These are phyloP conservation scores for Acer yangbiense DNA, from an alignment of 345 rosid genomes.

Conservation along the genomic window DNA sequence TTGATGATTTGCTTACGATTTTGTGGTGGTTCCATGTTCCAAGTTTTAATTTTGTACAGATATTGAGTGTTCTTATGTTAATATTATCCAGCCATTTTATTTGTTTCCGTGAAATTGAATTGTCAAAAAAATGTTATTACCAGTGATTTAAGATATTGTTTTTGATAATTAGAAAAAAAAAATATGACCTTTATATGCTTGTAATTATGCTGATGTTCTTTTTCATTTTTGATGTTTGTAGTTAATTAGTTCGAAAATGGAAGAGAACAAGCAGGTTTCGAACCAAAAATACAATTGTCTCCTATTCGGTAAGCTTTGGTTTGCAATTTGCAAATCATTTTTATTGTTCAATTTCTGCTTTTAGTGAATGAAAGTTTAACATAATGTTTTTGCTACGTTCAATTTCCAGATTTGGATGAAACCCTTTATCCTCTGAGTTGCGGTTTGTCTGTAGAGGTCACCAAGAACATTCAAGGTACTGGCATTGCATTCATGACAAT, in stretches of 20 bases:
- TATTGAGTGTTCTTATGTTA: too few relatives aligned
- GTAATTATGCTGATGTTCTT: background rate
- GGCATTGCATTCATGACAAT: slow-evolving; percentile 39
- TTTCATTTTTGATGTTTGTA: background rate
- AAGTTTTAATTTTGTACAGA: background rate
- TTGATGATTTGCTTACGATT: background rate
- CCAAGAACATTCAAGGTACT: slow-evolving; percentile 77
- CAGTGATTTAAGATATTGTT: background rate
- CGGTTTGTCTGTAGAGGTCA: slow-evolving; percentile 58
- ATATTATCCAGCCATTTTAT: background rate
- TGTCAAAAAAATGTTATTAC: background rate
- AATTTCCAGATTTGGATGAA: slow-evolving; percentile 69
- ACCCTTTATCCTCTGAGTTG: slow-evolving; percentile 80
- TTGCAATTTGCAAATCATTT: background rate
- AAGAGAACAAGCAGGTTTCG: slow-evolving; percentile 24
- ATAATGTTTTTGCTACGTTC: background rate
- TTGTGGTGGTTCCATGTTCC: background rate
- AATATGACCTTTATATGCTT: too few relatives aligned
- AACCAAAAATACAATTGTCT: slow-evolving; percentile 51
- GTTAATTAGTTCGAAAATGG: slow-evolving; percentile 31
- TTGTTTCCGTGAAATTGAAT: background rate
- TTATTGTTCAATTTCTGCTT: background rate
- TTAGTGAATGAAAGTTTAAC: background rate
- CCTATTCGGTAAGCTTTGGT: slow-evolving; percentile 46
- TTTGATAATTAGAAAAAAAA: background rate